Base-by-base conservation (phyloP, 1,139 yeast genomes). In the Williopsis jadinii region DNA sequence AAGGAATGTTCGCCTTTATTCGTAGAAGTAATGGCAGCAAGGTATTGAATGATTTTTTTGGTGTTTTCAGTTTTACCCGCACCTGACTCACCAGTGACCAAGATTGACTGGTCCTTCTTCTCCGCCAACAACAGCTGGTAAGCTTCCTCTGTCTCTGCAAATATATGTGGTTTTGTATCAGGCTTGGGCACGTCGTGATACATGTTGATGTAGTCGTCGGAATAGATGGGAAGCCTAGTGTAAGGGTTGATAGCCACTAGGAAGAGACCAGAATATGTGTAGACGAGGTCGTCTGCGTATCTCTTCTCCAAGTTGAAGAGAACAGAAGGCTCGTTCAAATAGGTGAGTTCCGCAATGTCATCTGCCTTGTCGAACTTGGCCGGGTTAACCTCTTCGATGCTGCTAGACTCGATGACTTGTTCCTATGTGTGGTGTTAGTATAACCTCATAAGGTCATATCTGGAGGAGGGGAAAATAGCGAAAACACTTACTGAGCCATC, bases 41-140 rank as follows among this genome's bases (percentile, higher is more conserved):
- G 70, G 61, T 88, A 92, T 61, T 90, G 97, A 50, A 94, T 84
- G 45, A 92, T 90, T 56, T 85, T 87, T 61, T 92, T 92, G n/a
- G 98, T 92, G 53, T 87, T 92, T 64, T 92, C 98, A 0, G 98
- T 92, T 61, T 92, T 92, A 43, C 98, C 98, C 0, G 98, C 98
- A 47, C 98, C 99, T 28, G 95, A 84, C 60, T 94, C 99, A 47
- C 99, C 99, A 1, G 98, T 94, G 11, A 94, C 97, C 41, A 94
- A 68, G 41, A 94, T 87, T 12, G 95, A 81, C 63, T 94, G 98
- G 61, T 90, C 84, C 55, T 80, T 81, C 39, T 68, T 73, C 52
- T 84, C 81, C 28, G 74, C 71, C 15, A 87, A 67, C 62, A 92
- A 70, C 55, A 83, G 85, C 46, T 87, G 74, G 54, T 80, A 86